Evolutionary conservation across 2,329 filamentous ascomycete genomes (phyloP).

Genomic region (Talaromyces rugulosus): DNA sequence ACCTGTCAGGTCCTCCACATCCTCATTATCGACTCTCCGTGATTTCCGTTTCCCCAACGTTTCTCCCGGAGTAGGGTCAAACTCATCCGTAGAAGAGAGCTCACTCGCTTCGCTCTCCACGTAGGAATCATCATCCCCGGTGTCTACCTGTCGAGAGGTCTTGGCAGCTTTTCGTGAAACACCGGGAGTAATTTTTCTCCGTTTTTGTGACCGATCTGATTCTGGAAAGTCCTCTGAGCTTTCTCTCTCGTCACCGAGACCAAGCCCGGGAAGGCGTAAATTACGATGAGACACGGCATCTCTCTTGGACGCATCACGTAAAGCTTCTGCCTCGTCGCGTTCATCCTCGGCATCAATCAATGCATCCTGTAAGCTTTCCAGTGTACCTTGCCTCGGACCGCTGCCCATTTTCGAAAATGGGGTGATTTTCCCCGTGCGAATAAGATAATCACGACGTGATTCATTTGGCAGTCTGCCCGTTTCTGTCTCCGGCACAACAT

Average conservation of each 20-base stretch:
- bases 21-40: conserved; percentile 27
- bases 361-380: conserved; percentile 69
- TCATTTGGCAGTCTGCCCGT: conserved; percentile 66
- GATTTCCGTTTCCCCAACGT: conserved; percentile 19
- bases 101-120: conserved; percentile 27
- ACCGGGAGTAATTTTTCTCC: conserved; percentile 28
- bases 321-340: conserved; percentile 48
- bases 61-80: conserved; percentile 30
- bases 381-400: conserved; percentile 53
- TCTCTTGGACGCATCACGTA: conserved; percentile 34
- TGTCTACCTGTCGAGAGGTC: conserved; percentile 8
- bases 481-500: conserved; percentile 41
- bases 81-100: conserved; percentile 31
- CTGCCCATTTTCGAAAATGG: conserved; percentile 79
- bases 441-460: conserved; percentile 80
- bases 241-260: conserved; percentile 43
- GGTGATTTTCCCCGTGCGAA: conserved; percentile 95
- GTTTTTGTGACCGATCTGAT: conserved; percentile 23
- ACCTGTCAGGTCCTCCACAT: conserved; percentile 55
- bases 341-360: conserved; percentile 78
- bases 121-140: conserved; percentile 30
- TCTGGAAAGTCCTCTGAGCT: conserved; percentile 22
- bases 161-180: conserved; percentile 1
- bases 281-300: conserved; percentile 65
- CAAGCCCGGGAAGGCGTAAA: conserved; percentile 69